Percentiles rank a stretch among this genome's conserved stretches.
phyloP scores from a whole-genome alignment of 2,329 filamentous ascomycete genomes.

The Cucurbitaria berberidis region DNA sequence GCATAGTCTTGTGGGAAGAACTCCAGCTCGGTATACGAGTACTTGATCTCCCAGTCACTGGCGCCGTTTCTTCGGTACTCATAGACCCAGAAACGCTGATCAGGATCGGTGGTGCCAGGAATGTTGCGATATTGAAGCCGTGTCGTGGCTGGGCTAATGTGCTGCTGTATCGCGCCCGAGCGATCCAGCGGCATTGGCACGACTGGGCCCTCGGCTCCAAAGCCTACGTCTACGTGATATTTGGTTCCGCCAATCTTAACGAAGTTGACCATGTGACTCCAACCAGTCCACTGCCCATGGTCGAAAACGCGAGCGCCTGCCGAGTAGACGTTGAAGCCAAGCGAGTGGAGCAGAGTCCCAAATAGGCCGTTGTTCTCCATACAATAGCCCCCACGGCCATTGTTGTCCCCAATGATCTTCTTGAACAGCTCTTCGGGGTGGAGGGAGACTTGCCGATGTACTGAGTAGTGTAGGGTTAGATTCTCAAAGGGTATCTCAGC shows the following conservation, averaged over 20 bases:
- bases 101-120: constrained; percentile 38
- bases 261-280: constrained; percentile 55
- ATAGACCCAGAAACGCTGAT: constrained; percentile 54
- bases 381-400: constrained; percentile 63
- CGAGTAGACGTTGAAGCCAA: constrained; percentile 57
- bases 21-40: constrained; percentile 64
- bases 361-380: constrained; percentile 66
- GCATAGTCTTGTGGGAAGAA: constrained; percentile 43
- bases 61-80: constrained; percentile 47
- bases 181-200: constrained; percentile 47
- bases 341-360: constrained; percentile 56
- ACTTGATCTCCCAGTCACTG: constrained; percentile 64
- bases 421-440: constrained; percentile 58
- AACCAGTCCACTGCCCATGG: constrained; percentile 34
- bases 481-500: constrained; percentile 63
- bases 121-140: constrained; percentile 46
- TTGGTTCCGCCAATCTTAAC: constrained; percentile 46
- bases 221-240: constrained; percentile 54
- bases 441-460: constrained; percentile 52
- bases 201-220: constrained; percentile 48
- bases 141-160: constrained; percentile 40
- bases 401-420: constrained; percentile 60
- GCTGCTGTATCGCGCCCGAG: constrained; percentile 28
- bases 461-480: constrained; percentile 58
- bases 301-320: constrained; percentile 51